phyloP scores from a whole-genome alignment of 441 rosid genomes.

The Populus tomentosa region DNA sequence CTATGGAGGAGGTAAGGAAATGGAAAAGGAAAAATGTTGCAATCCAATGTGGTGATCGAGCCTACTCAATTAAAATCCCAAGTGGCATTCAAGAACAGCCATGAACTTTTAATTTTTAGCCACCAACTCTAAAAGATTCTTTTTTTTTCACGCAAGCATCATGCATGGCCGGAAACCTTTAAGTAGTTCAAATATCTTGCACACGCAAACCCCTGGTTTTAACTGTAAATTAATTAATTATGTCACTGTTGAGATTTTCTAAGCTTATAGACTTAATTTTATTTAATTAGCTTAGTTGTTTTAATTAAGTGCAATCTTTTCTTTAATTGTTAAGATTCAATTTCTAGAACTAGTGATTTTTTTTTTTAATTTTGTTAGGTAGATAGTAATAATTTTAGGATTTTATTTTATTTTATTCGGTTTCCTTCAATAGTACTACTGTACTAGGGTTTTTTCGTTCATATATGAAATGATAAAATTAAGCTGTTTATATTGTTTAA shows the following conservation, averaged over 20 bases:
- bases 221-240: neutral
- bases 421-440: neutral
- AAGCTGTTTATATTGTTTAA: no score
- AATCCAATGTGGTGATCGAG: neutral
- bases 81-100: neutral
- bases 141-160: constrained; percentile 29
- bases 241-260: neutral
- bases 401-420: neutral
- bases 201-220: neutral
- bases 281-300: no score
- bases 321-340: no score
- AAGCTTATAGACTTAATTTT: neutral
- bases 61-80: neutral
- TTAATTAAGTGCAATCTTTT: neutral
- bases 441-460: neutral
- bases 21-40: neutral
- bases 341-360: neutral
- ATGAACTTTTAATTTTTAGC: neutral
- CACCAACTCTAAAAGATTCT: constrained; percentile 12
- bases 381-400: neutral
- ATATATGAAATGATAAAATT: neutral
- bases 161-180: constrained; percentile 30
- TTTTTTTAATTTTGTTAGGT: no score
- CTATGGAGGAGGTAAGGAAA: no score
- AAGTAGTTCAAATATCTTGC: neutral